Conservation (phyloP, 2,329 filamentous ascomycete species). For the Cladophialophora immunda region DNA sequence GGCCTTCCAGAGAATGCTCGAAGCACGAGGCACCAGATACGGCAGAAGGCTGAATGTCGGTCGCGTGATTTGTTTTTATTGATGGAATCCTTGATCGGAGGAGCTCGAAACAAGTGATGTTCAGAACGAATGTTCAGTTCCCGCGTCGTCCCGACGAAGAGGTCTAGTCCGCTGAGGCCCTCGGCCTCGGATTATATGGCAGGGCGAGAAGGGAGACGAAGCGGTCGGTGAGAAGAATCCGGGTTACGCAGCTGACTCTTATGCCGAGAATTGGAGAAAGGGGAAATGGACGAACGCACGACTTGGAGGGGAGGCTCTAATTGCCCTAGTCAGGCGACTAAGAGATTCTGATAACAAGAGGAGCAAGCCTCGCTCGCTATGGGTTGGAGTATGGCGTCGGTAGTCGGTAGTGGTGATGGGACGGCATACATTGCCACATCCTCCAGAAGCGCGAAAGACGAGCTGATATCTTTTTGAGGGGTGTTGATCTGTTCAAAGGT, state of each 20-base stretch:
- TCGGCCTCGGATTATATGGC: too few relatives aligned
- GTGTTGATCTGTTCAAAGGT: too few relatives aligned
- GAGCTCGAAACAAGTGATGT: not conserved
- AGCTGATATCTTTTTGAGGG: too few relatives aligned
- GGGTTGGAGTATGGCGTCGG: not conserved
- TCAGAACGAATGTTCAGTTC: not conserved
- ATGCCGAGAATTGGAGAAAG: conserved; percentile 4
- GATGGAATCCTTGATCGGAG: not conserved
- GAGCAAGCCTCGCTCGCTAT: too few relatives aligned
- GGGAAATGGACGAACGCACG: not conserved
- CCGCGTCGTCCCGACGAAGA: conserved; percentile 1
- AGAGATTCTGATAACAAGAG: not conserved
- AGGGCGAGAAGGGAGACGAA: conserved; percentile 18
- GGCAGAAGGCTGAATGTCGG: not conserved
- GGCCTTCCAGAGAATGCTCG: conserved; percentile 15
- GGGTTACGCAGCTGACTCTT: conserved; percentile 19
- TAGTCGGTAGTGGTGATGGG: not conserved
- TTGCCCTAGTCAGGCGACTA: not conserved
- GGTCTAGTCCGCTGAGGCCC: too few relatives aligned
- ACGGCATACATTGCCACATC: too few relatives aligned
- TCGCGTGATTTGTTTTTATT: not conserved
- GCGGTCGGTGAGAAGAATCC: conserved; percentile 11
- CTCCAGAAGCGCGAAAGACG: too few relatives aligned
- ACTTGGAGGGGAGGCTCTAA: not conserved
- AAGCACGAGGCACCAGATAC: conserved; percentile 10